Evolutionary conservation across 1,139 yeast species (phyloP).

Genomic region (Nematodospora anomalae): DNA sequence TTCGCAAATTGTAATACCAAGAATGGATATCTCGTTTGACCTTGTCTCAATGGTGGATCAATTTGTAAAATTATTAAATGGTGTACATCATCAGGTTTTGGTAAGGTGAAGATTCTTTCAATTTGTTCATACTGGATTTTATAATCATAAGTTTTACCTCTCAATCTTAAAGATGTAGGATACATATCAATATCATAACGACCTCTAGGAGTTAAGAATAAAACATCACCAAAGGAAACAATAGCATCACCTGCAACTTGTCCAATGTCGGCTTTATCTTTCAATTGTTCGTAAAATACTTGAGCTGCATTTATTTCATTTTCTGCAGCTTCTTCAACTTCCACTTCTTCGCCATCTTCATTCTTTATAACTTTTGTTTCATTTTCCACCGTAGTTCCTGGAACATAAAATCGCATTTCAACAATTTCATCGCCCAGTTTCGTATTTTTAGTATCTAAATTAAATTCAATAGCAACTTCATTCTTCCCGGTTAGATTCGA

Average conservation of each 20-base stretch:
- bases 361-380: constrained; percentile 41
- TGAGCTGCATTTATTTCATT: constrained; percentile 77
- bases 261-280: constrained; percentile 95
- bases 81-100: constrained; percentile 92
- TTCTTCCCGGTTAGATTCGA: constrained; percentile 91
- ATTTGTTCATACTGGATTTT: constrained; percentile 89
- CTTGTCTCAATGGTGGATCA: constrained; percentile 88
- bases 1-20: constrained; percentile 83
- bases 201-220: constrained; percentile 96
- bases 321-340: constrained; percentile 41
- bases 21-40: constrained; percentile 95
- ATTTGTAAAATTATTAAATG: constrained; percentile 85
- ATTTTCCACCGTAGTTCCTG: constrained; percentile 66
- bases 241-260: constrained; percentile 96
- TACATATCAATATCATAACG: constrained; percentile 97
- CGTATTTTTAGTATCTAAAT: constrained; percentile 50
- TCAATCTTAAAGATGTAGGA: constrained; percentile 79
- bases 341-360: constrained; percentile 40
- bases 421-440: constrained; percentile 93
- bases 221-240: constrained; percentile 86
- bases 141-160: constrained; percentile 98
- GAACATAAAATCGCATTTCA: constrained; percentile 89
- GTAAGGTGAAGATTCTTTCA: constrained; percentile 86
- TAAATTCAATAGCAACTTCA: constrained; percentile 90
- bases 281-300: constrained; percentile 84